A percentile compares a stretch with the other conserved stretches of the same genome.
These are phyloP conservation scores for Penicillium sp. DNA, from an alignment of 2,329 filamentous ascomycete species.

Conservation along the genomic window DNA sequence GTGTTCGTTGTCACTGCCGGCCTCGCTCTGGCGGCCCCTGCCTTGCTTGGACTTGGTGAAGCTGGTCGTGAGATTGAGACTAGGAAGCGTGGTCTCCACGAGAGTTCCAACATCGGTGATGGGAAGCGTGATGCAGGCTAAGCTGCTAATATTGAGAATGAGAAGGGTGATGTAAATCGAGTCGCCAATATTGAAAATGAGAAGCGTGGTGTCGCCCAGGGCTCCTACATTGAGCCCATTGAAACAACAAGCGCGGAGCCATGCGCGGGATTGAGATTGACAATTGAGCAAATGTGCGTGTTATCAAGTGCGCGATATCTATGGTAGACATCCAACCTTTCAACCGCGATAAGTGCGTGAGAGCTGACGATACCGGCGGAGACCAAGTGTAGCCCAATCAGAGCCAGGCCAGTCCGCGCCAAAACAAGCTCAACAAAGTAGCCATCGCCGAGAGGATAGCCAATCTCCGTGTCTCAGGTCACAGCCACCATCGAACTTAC, in stretches of 20 bases:
- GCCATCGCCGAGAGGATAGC: not conserved
- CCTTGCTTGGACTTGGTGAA: not conserved
- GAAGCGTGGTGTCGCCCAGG: not conserved
- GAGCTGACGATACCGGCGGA: not conserved
- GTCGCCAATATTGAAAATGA: not conserved
- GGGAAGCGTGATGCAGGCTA: not conserved
- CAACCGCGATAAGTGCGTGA: not conserved
- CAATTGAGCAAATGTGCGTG: no score
- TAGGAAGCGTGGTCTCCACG: not conserved
- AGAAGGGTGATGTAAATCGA: not conserved
- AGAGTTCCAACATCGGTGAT: no score
- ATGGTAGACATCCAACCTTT: not conserved
- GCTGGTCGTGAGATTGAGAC: not conserved
- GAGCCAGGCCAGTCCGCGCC: not conserved
- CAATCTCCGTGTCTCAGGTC: not conserved
- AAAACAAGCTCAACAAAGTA: not conserved
- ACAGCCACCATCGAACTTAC: not conserved
- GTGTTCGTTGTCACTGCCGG: not conserved
- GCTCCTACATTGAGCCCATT: not conserved
- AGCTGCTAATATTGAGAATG: not conserved
- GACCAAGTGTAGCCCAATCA: not conserved
- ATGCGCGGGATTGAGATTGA: not conserved
- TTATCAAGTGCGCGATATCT: no score
- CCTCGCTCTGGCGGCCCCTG: not conserved
- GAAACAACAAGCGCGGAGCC: not conserved